Conservation (phyloP, 2,329 filamentous ascomycete species). For the Penicillium janthinellum region DNA sequence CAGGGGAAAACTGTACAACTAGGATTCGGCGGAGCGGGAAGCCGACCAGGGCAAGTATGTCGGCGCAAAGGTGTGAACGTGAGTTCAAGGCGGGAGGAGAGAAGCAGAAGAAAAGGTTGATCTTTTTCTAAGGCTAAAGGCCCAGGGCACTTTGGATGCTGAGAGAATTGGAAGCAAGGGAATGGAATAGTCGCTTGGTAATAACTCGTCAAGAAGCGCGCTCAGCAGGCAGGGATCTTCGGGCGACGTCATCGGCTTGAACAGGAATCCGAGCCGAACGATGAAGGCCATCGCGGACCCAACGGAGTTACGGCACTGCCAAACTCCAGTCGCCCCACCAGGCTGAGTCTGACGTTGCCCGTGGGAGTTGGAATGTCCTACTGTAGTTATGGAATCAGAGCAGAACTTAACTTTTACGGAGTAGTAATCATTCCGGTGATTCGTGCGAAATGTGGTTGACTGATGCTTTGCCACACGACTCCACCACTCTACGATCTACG, state of each 20-base stretch:
- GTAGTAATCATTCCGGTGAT: too few species aligned
- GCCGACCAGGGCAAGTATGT: neutral
- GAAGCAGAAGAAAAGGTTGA: neutral
- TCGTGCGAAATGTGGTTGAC: neutral
- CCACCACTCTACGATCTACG: neutral
- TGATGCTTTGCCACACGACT: neutral
- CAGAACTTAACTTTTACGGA: too few species aligned
- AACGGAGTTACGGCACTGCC: neutral
- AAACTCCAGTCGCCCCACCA: neutral
- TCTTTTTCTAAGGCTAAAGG: too few species aligned
- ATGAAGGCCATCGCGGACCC: neutral
- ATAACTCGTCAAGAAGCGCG: neutral
- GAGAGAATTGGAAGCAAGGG: neutral
- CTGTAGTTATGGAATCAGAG: too few species aligned
- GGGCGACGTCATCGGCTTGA: neutral
- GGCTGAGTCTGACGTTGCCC: neutral
- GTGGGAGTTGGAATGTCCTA: neutral
- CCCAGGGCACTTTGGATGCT: neutral
- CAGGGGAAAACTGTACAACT: neutral
- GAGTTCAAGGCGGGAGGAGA: neutral
- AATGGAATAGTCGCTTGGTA: neutral
- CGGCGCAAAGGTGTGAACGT: neutral
- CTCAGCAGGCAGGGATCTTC: neutral
- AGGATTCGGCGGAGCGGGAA: neutral
- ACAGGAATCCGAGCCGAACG: neutral